Percentiles rank a stretch among this genome's conserved stretches.
Conservation (phyloP, 148 eudicot species). For the Rhododendron williamsianum region DNA sequence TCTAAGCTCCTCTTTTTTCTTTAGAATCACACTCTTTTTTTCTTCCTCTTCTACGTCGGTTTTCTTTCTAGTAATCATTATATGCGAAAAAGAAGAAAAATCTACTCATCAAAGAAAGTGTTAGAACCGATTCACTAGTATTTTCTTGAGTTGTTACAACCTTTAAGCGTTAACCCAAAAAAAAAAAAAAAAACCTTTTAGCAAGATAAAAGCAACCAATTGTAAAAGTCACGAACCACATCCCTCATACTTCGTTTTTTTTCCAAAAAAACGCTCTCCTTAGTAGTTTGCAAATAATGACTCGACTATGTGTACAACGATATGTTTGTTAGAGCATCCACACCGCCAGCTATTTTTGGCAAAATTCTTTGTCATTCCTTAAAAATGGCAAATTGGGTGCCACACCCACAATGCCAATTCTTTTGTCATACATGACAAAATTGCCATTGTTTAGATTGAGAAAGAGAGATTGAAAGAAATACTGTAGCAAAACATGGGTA, state of each 20-base stretch:
- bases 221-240: not conserved
- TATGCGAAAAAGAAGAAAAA: not conserved
- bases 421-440: no score
- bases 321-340: not conserved
- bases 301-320: not conserved
- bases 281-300: not conserved
- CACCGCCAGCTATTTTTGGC: not conserved
- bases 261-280: not conserved
- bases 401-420: not conserved
- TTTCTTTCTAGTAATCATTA: no score
- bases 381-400: not conserved
- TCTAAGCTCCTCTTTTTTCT: no score
- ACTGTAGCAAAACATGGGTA: no score
- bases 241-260: not conserved
- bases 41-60: no score
- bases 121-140: not conserved
- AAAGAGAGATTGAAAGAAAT: no score
- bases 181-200: not conserved
- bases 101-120: not conserved
- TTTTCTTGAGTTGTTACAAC: no score
- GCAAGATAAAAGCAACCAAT: not conserved
- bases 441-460: no score
- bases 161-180: no score
- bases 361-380: not conserved
- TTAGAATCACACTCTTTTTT: no score